A percentile compares a stretch with the other conserved stretches of the same genome.
Evolutionary conservation across 805 yeast genomes (phyloP).

Genomic region (Metschnikowia arizonensis): DNA sequence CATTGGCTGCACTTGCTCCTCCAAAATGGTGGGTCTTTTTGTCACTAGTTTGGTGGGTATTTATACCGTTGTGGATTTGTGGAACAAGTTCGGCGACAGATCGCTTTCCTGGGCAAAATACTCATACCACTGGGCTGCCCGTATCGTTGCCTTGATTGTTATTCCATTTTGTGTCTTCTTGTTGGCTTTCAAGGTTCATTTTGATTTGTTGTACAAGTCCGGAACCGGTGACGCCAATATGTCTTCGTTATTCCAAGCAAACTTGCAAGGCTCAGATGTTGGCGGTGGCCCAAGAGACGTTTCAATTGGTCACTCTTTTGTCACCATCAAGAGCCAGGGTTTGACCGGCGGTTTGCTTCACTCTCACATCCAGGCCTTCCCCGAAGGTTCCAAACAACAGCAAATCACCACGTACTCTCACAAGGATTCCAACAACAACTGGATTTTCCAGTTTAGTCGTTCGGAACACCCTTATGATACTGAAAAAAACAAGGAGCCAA

Average conservation of each 20-base stretch:
- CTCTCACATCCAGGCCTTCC: constrained; percentile 45
- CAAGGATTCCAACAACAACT: constrained; percentile 43
- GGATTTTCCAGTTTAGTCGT: constrained; percentile 48
- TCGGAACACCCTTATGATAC: constrained; percentile 31
- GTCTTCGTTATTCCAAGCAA: constrained; percentile 81
- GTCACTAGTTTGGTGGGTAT: constrained; percentile 85
- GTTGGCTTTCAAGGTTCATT: constrained; percentile 68
- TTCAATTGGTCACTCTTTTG: constrained; percentile 45
- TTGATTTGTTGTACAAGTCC: constrained; percentile 63
- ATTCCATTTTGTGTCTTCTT: constrained; percentile 63
- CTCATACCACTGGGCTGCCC: constrained; percentile 59
- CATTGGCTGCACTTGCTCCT: constrained; percentile 88
- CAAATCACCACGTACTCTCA: constrained; percentile 46
- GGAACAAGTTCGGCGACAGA: constrained; percentile 76
- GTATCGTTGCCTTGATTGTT: constrained; percentile 58
- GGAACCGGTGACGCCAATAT: constrained; percentile 81
- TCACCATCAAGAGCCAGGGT: constrained; percentile 41
- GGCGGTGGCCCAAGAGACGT: constrained; percentile 68
- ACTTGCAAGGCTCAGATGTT: constrained; percentile 61
- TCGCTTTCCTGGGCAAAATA: constrained; percentile 49
- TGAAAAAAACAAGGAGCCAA: constrained; percentile 27
- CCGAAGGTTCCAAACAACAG: constrained; percentile 46
- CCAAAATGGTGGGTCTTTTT: constrained; percentile 95
- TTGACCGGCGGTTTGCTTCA: constrained; percentile 44
- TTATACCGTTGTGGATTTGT: constrained; percentile 82